Evolutionary conservation across 2,329 filamentous ascomycete genomes (phyloP).

Genomic region (Calonectria leucothoes): DNA sequence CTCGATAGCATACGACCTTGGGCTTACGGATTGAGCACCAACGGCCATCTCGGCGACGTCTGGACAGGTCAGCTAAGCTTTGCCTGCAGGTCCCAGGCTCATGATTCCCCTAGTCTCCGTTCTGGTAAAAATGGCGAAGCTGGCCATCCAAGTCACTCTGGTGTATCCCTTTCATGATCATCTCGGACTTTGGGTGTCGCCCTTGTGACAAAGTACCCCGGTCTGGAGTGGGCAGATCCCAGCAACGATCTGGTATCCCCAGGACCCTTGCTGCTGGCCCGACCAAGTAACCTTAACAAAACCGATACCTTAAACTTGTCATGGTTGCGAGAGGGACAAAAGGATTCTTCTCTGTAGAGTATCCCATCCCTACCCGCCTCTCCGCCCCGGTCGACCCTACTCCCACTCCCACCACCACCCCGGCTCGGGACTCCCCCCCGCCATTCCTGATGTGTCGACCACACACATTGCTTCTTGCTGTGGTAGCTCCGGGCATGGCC

Average conservation of each 20-base stretch:
- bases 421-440: conserved; percentile 30
- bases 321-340: background rate
- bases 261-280: background rate
- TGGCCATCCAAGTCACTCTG: background rate
- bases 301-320: background rate
- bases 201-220: background rate
- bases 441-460: conserved; percentile 28
- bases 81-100: background rate
- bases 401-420: conserved; percentile 23
- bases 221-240: background rate
- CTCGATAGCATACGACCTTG: conserved; percentile 4
- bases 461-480: conserved; percentile 2
- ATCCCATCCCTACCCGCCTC: conserved; percentile 32
- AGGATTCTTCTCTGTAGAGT: background rate
- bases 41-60: background rate
- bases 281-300: background rate
- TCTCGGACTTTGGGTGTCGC: background rate
- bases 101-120: background rate
- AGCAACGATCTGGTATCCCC: conserved; percentile 4
- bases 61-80: conserved; percentile 3
- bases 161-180: background rate
- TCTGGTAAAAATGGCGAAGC: background rate
- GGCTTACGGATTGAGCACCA: conserved; percentile 5
- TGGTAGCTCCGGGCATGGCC: conserved; percentile 17
- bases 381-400: conserved; percentile 35